Base-by-base conservation (phyloP, 768 basidiomycete species). In the Kwoniella dendrophila region DNA sequence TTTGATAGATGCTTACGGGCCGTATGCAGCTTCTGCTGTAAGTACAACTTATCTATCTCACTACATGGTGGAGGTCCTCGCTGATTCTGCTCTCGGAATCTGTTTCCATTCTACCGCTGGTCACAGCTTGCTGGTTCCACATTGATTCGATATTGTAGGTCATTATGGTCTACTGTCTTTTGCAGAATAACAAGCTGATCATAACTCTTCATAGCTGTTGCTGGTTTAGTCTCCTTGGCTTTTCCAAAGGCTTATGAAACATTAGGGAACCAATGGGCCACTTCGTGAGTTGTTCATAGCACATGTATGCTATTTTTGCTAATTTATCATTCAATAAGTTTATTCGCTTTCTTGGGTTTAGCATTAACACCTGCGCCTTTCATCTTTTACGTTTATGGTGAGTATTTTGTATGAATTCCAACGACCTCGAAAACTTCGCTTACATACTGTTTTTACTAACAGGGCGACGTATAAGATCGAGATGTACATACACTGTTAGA, bases 1-100 rank as follows among this genome's bases (percentile, higher is more conserved):
- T 36, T 50, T 70, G 43, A 66, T 66, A 22, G 68, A 70, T 40
- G 64, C 62, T 4, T 70, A 70, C 63, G 68, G 68, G 11, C 62
- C 64, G 34, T 70, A 50, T 47, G 68, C 68, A 1, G 54, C 68
- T 29, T 63, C 61, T 38, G 68, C 65, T 11, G 68, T 70, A 59
- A 67, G 68, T 57, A 14, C 1, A n/a, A 20, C 18, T 38, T 38
- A 18, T 8, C 36, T 38, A 38, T 38, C 36, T 8, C 22, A 34
- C 20, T 2, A 45, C 8, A 49, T 32, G 47, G 0, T 22, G 7
- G 2, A 20, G 43, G 8, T 12, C 11, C n/a, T 14, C n/a, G 34
- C 33, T 56, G 24, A 56, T 43, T 7, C 32, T 2, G 16, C 34
- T n/a, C 1, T 0, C 18, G 8, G 7, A n/a, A n/a, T n/a, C n/a